A percentile compares a stretch with the other conserved stretches of the same genome.
phyloP scores from a whole-genome alignment of 1,139 yeast species.

The Komagataea norvegica region DNA sequence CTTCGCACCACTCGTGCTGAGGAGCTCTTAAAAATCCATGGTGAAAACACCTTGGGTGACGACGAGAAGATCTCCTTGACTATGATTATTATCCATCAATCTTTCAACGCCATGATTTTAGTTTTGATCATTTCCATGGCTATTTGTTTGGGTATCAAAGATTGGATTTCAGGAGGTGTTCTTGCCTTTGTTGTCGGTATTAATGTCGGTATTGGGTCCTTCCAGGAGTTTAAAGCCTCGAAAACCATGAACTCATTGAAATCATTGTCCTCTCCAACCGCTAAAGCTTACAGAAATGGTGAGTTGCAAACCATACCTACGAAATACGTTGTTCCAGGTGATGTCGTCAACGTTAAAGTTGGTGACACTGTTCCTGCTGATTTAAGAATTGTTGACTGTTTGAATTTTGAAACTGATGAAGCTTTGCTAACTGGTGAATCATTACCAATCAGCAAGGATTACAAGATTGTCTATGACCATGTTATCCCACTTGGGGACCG shows the following conservation, averaged over 20 bases:
- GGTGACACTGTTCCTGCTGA: conserved; percentile 85
- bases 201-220: conserved; percentile 64
- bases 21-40: conserved; percentile 36
- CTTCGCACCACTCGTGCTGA: conserved; percentile 31
- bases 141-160: conserved; percentile 68
- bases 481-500: conserved; percentile 72
- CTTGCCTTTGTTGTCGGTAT: conserved; percentile 65
- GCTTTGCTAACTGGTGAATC: conserved; percentile 81
- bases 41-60: conserved; percentile 60
- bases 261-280: conserved; percentile 68
- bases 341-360: conserved; percentile 56
- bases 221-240: conserved; percentile 71
- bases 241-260: conserved; percentile 76
- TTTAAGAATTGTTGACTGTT: conserved; percentile 52
- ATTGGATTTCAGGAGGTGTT: conserved; percentile 84
- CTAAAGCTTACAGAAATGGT: conserved; percentile 64
- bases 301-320: conserved; percentile 56
- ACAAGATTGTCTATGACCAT: conserved; percentile 38
- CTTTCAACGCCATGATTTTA: conserved; percentile 76
- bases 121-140: conserved; percentile 71
- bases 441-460: conserved; percentile 62
- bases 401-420: conserved; percentile 77
- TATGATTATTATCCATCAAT: conserved; percentile 60
- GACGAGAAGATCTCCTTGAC: conserved; percentile 53
- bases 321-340: conserved; percentile 75